Evolutionary conservation across 768 basidiomycete species (phyloP), one percentile per base, ranked within the genome.

Genomic region (Clitopilus hobsonii): DNA sequence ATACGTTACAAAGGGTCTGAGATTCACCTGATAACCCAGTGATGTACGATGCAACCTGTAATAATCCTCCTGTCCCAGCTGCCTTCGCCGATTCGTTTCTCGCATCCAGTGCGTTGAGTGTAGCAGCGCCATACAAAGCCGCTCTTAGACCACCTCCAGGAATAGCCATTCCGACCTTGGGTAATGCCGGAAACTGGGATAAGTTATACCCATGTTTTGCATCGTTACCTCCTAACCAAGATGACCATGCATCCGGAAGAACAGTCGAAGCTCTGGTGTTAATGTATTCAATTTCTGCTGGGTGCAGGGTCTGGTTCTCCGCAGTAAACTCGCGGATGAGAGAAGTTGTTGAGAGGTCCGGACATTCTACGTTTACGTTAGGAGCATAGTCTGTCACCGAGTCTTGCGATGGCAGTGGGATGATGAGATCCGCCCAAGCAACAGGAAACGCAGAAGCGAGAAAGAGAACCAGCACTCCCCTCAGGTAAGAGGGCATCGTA

Each of bases 61-160:
- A 68, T 13, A 90, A 72, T 2, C 86, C 87, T 2, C 87, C 87
- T 0, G 85, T 84, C 5, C 86, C 86, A 2, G 71, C 73, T 1
- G 71, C 65, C 60, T 82, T 83, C 24, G 85, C 74, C 14, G 83
- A 77, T 1, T 67, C 65, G 54, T 89, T 88, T 32, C 85, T 72
- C 23, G 79, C 78, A 69, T 91, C 87, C 47, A 88, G 66, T 1
- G 74, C 84, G 13, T 71, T 75, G 18, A 86, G 61, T 51, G 80
- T 77, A 7, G 76, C 86, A 0, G 85, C 88, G 20, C 81, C 85
- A 54, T 78, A 87, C 56, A 82, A 79, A 0, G 86, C 86, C 0
- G 88, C 80, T 32, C 90, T 75, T 36, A 85, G 77, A 0, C 88
- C 88, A 13, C 86, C 86, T 2, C 90, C 90, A 22, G 85, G 84